Evolutionary conservation across 2,329 filamentous ascomycete species (phyloP), one percentile per base, ranked within the genome.

Genomic region (Orbilia javanica): DNA sequence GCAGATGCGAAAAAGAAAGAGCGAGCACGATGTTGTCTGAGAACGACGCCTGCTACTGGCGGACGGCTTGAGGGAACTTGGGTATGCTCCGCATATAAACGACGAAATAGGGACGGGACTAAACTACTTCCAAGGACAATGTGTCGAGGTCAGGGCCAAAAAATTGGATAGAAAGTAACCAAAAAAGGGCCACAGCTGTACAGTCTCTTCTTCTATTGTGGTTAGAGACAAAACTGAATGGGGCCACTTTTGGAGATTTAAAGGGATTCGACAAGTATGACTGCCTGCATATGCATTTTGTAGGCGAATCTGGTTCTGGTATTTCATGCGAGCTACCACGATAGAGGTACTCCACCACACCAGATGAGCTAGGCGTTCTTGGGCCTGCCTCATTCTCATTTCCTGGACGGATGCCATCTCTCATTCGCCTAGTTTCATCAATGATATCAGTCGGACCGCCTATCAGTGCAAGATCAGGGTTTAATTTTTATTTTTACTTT

Each of bases 261-360:
- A 78, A 78, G 74, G 74, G 74, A 62, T 36, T 60, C 52, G 57
- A 52, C 25, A 57, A 72, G 67, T 78, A 68, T 71, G 67, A 71
- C 74, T 57, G 62, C 74, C 44, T 71, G 74, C 73, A 78, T 71
- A 52, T 67, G 73, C 73, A 67, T 78, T 48, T 78, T 52, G 70
- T 74, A 74, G 70, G 63, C 70, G 70, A 74, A 22, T 63, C 62
- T 74, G 42, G 52, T 68, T 66, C 27, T 55, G 44, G 50, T 78
- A 68, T 72, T 78, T 68, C 50, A 72, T 72, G 67, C 68, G 69
- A 73, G 50, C 39, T 52, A 66, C 55, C 34, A 60, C 10, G 34
- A 60, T 60, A 42, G 34, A 50, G 62, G 60, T 50, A 53, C 60
- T 66, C 60, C 69, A 73, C 55, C 34, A 13, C 55, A 42, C 69